phyloP scores from a whole-genome alignment of 495 filamentous ascomycete genomes.

The Xylaria intraflava region DNA sequence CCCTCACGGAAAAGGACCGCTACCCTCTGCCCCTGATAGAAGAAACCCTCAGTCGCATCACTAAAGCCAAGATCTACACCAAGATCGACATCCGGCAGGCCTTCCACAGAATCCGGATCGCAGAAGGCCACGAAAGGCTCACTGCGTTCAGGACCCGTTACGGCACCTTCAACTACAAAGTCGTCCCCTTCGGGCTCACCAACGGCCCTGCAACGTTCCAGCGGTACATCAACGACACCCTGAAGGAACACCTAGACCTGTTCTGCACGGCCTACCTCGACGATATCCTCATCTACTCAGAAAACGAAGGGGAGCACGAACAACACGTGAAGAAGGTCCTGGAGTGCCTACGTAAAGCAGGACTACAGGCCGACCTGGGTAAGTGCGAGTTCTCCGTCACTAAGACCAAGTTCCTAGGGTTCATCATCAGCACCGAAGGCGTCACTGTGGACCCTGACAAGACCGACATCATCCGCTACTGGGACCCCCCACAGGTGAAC shows the following conservation, averaged over 20 bases:
- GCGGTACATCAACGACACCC: constrained; percentile 26
- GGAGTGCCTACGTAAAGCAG: not conserved
- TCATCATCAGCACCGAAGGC: not conserved
- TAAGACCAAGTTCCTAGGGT: not conserved
- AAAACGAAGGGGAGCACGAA: not conserved
- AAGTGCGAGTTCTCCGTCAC: not conserved
- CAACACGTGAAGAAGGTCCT: not conserved
- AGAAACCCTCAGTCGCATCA: constrained; percentile 32
- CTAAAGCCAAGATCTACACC: constrained; percentile 31
- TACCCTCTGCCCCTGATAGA: constrained; percentile 43
- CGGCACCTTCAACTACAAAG: constrained; percentile 25
- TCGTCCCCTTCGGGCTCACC: constrained; percentile 30
- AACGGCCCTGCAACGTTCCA: constrained; percentile 22
- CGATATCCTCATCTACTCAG: constrained; percentile 19
- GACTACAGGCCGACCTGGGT: not conserved
- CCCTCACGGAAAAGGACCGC: constrained; percentile 34
- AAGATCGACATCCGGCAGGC: constrained; percentile 36
- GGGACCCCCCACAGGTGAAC: not conserved
- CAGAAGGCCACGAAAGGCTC: constrained; percentile 19
- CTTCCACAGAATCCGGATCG: constrained; percentile 21
- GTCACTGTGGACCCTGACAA: not conserved
- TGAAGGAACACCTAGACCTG: constrained; percentile 20
- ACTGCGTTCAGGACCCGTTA: constrained; percentile 28
- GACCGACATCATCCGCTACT: not conserved
- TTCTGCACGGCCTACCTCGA: constrained; percentile 25